Percentiles rank a stretch among this genome's conserved stretches.
Evolutionary conservation across 352 stramenopile species (phyloP).

Genomic region (Globisporangium uncinulatum): DNA sequence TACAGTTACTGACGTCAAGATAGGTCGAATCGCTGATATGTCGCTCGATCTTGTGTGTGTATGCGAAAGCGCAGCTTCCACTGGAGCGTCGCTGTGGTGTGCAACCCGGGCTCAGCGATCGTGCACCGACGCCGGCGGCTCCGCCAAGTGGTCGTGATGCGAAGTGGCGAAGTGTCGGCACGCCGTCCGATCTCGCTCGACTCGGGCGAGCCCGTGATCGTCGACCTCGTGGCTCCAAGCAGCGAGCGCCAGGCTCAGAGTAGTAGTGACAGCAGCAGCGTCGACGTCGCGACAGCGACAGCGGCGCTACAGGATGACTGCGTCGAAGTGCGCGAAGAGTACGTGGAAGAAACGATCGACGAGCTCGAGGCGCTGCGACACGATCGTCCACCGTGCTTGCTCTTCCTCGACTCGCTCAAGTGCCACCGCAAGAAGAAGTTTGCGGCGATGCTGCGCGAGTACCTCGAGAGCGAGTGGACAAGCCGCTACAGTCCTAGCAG

Average conservation of each 20-base stretch:
- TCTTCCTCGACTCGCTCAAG: too few species aligned
- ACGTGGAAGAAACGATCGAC: conserved; percentile 43
- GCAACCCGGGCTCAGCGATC: conserved; percentile 16
- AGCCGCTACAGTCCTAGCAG: conserved; percentile 5
- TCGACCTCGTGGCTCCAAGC: conserved; percentile 24
- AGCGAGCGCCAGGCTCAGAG: conserved; percentile 7
- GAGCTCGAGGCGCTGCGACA: conserved; percentile 28
- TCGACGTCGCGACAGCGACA: neutral
- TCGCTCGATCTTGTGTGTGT: too few species aligned
- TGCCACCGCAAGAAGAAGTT: conserved; percentile 33
- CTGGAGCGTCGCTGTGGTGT: conserved; percentile 84
- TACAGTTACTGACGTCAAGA: too few species aligned
- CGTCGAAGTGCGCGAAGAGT: conserved; percentile 14
- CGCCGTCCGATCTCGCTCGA: conserved; percentile 7
- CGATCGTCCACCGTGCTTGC: conserved; percentile 10
- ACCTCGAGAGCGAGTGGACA: conserved; percentile 83
- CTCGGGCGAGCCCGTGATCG: conserved; percentile 6
- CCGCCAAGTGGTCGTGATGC: conserved; percentile 2
- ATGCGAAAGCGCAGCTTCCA: conserved; percentile 37
- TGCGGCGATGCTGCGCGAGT: conserved; percentile 72
- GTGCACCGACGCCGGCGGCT: conserved; percentile 34
- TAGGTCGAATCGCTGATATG: too few species aligned
- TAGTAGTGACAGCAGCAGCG: neutral
- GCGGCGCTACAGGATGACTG: neutral
- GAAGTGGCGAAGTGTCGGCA: conserved; percentile 14